A percentile compares a stretch with the other conserved stretches of the same genome.
These are phyloP conservation scores for Naganishia sp. DNA, from an alignment of 1,284 basidiomycete species.

Conservation along the genomic window DNA sequence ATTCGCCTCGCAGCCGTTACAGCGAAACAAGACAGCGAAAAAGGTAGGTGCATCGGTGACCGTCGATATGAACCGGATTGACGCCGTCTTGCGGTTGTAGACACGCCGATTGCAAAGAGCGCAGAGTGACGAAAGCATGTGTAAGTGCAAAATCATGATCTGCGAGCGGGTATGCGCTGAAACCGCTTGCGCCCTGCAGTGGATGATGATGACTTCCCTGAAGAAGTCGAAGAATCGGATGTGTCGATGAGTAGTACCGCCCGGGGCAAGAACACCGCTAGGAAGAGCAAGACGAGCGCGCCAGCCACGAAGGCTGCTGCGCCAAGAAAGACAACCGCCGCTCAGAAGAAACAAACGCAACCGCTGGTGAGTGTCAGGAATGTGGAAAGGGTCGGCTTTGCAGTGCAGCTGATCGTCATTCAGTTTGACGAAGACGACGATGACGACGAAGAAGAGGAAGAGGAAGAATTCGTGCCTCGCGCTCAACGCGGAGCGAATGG, in stretches of 20 bases:
- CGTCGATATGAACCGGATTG: slow-evolving; percentile 41
- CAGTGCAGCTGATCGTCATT: slow-evolving; percentile 6
- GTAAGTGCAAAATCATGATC: slow-evolving; percentile 52
- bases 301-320: slow-evolving; percentile 51
- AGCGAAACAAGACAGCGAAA: slow-evolving; percentile 57
- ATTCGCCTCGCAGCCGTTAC: slow-evolving; percentile 30
- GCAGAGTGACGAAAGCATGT: slow-evolving; percentile 71
- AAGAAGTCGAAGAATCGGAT: slow-evolving; percentile 44
- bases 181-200: slow-evolving; percentile 38
- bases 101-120: slow-evolving; percentile 59
- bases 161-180: background rate
- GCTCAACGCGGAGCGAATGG: slow-evolving; percentile 15
- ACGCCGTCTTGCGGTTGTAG: background rate
- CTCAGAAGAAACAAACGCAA: slow-evolving; percentile 46
- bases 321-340: slow-evolving; percentile 57
- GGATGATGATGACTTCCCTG: slow-evolving; percentile 54
- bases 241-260: slow-evolving; percentile 57
- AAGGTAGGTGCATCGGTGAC: slow-evolving; percentile 56
- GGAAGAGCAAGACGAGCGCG: slow-evolving; percentile 37
- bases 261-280: slow-evolving; percentile 36
- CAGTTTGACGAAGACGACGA: slow-evolving; percentile 56
- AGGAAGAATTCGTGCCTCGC: slow-evolving; percentile 33
- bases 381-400: slow-evolving; percentile 7
- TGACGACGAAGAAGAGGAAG: slow-evolving; percentile 53
- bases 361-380: slow-evolving; percentile 50